Evolutionary conservation across 2,329 filamentous ascomycete species (phyloP).

Genomic region (Tricladium varicosporioides): DNA sequence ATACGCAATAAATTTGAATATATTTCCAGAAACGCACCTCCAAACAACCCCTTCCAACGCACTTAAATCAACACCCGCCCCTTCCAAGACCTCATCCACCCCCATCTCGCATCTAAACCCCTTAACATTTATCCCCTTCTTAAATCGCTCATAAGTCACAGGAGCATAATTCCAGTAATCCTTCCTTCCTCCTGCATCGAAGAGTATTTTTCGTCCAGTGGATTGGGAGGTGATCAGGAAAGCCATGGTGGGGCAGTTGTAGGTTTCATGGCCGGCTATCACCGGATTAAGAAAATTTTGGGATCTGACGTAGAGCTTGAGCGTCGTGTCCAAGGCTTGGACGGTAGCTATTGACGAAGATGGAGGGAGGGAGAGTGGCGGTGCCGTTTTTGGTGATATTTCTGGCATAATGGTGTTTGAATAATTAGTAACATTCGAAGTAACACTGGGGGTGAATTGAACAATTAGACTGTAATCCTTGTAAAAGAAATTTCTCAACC

Average conservation of each 20-base stretch:
- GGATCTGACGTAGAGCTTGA: conserved; percentile 6
- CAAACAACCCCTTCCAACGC: conserved; percentile 5
- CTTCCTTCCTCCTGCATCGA: conserved; percentile 12
- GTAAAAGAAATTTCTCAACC: not conserved
- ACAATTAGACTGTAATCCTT: too few relatives aligned
- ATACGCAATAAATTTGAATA: not conserved
- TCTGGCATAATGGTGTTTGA: conserved; percentile 31
- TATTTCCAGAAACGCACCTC: not conserved
- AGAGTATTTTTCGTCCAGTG: conserved; percentile 1
- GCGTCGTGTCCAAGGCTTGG: conserved; percentile 15
- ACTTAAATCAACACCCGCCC: not conserved
- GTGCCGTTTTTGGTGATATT: not conserved
- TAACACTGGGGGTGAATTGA: too few relatives aligned
- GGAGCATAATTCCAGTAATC: conserved; percentile 11
- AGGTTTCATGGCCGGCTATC: conserved; percentile 14
- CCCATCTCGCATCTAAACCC: not conserved
- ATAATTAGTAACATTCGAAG: conserved; percentile 31
- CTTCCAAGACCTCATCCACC: conserved; percentile 1
- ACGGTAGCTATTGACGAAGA: conserved; percentile 2
- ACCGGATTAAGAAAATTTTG: conserved; percentile 9
- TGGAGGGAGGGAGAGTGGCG: not conserved
- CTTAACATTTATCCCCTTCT: conserved; percentile 3
- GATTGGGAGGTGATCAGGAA: conserved; percentile 10
- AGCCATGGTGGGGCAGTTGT: conserved; percentile 11
- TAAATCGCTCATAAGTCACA: not conserved